Percentiles rank a stretch among this genome's conserved stretches.
Conservation (phyloP, 352 stramenopile species). For the Globisporangium megalacanthum region DNA sequence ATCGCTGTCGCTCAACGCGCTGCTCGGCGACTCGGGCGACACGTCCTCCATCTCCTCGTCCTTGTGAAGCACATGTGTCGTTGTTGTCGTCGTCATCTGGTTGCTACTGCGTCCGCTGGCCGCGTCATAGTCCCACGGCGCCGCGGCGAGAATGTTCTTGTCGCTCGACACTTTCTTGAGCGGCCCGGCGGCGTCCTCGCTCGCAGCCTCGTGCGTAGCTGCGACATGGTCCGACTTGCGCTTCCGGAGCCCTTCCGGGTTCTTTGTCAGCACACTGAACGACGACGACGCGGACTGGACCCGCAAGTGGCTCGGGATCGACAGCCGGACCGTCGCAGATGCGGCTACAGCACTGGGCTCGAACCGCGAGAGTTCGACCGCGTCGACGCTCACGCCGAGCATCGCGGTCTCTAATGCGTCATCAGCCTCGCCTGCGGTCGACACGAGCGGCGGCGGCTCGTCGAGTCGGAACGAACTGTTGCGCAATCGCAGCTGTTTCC, state of each 20-base stretch:
- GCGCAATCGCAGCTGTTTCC: conserved; percentile 49
- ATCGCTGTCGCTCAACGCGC: conserved; percentile 14
- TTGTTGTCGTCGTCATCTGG: conserved; percentile 4
- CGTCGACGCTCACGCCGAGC: conserved; percentile 45
- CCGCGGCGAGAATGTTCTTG: conserved; percentile 40
- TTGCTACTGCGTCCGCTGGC: conserved; percentile 3
- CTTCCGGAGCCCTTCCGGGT: conserved; percentile 67
- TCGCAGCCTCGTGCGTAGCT: conserved; percentile 13
- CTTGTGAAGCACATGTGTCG: conserved; percentile 6
- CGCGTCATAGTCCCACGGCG: conserved; percentile 10
- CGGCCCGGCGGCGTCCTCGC: conserved; percentile 11
- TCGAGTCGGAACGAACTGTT: conserved; percentile 36
- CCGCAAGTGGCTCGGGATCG: conserved; percentile 52
- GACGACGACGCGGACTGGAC: conserved; percentile 30
- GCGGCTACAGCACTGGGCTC: conserved; percentile 7
- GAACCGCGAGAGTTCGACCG: conserved; percentile 45
- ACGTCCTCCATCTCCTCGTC: conserved; percentile 54
- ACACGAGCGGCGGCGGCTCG: conserved; percentile 3
- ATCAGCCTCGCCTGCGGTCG: conserved; percentile 19
- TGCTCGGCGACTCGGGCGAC: conserved; percentile 22
- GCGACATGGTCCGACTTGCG: conserved; percentile 69
- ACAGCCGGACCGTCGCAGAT: conserved; percentile 30
- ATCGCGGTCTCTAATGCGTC: conserved; percentile 4
- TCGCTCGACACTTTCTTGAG: conserved; percentile 74
- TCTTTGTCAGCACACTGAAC: conserved; percentile 58